Evolutionary conservation across 2,329 filamentous ascomycete genomes (phyloP), one percentile per base, ranked within the genome.

Genomic region (Microdochium paspali): DNA sequence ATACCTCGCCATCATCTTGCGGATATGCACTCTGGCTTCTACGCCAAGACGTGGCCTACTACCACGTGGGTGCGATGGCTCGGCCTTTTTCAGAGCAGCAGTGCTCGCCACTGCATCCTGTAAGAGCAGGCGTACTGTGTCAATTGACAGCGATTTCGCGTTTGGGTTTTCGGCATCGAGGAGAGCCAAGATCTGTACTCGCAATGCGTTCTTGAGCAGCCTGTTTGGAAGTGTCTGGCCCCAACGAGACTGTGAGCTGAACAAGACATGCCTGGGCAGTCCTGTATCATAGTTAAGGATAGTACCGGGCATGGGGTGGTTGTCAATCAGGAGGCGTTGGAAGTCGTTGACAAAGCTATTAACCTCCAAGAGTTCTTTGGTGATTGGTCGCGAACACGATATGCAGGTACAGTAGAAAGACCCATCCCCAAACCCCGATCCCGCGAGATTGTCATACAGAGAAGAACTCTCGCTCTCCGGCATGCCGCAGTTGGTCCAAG

Each of bases 1-100:
- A 58, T 87, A 88, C 2, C 78, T 70, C 21, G 73, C 74, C 80
- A 88, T 84, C 79, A 85, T 84, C 59, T 78, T 80, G 13, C 82
- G 74, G 3, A 81, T 66, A 0, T 72, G 68, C 4, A 79, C 54
- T 5, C 67, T 63, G 23, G 70, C 63, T 5, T 57, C 52, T 23
- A 46, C 25, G 2, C 46, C 54, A 3, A 61, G 47, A n/a, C 32
- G 15, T 35, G 18, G 13, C 18, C 35, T n/a, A 28, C 7, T 13
- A 28, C 13, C 13, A 7, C 26, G 26, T 28, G 26, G 13, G n/a
- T n/a, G 23, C 3, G 35, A 5, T 18, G 10, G 50, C 47, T 75
- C 71, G 28, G 73, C 68, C n/a, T 55, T 54, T 31, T 63, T 64
- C 26, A 82, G 51, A 5, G 65, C 50, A 0, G 46, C 46, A 12